phyloP scores from a whole-genome alignment of 2,329 filamentous ascomycete genomes.

The Apiospora malaysiana region DNA sequence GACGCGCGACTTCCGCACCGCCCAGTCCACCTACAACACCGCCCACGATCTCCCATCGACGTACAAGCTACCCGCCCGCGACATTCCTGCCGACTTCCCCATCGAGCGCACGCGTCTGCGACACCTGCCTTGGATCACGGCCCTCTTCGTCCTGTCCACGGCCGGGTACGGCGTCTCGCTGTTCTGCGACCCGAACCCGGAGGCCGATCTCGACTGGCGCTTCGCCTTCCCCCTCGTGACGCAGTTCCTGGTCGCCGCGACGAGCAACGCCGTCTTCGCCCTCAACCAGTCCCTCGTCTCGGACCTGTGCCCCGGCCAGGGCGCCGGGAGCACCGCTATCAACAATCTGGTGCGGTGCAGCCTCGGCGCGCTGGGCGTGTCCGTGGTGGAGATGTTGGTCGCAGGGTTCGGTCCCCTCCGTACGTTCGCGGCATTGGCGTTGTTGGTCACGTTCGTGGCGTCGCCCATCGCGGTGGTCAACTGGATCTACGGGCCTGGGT shows the following conservation, averaged over 20 bases:
- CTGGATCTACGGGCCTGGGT: not conserved
- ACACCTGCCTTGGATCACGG: conserved; percentile 47
- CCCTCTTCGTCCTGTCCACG: conserved; percentile 42
- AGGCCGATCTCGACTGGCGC: conserved; percentile 29
- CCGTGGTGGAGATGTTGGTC: conserved; percentile 30
- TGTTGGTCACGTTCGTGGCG: not conserved
- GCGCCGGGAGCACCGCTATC: conserved; percentile 40
- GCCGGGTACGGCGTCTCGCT: conserved; percentile 44
- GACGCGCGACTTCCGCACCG: conserved; percentile 42
- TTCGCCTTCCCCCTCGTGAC: conserved; percentile 36
- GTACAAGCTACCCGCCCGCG: conserved; percentile 33
- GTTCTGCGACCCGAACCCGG: conserved; percentile 19
- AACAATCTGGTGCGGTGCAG: conserved; percentile 43
- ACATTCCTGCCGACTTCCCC: conserved; percentile 45
- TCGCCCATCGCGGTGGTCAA: not conserved
- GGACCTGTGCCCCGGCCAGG: conserved; percentile 39
- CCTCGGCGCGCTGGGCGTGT: conserved; percentile 38
- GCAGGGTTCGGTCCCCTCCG: conserved; percentile 21
- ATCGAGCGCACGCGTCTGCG: conserved; percentile 48
- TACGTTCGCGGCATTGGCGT: conserved; percentile 28
- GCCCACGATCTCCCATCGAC: conserved; percentile 34
- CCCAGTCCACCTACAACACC: conserved; percentile 38
- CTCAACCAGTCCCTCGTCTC: conserved; percentile 42
- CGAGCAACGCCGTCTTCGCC: conserved; percentile 45
- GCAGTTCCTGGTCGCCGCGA: conserved; percentile 44